Conservation (phyloP, 306 rosid species). For the Coriaria nepalensis region DNA sequence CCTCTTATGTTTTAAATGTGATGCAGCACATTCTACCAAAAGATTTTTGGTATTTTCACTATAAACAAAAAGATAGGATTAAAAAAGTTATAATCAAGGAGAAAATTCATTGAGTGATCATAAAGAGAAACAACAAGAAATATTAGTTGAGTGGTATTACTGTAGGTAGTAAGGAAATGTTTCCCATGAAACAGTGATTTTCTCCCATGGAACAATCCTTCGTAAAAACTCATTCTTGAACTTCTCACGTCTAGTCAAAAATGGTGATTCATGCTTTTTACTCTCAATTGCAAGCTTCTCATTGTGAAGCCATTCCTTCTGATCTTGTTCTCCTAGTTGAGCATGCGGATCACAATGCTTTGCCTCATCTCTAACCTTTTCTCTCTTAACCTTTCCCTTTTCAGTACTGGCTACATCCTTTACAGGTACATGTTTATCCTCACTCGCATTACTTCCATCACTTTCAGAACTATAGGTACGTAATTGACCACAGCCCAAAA, state of each 20-base stretch:
- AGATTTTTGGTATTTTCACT: slow-evolving; percentile 75
- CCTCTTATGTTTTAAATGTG: slow-evolving; percentile 61
- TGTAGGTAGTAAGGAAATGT: slow-evolving; percentile 73
- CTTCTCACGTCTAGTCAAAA: slow-evolving; percentile 59
- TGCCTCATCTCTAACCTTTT: slow-evolving; percentile 31
- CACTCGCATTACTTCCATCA: slow-evolving; percentile 78
- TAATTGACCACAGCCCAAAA: slow-evolving; percentile 31
- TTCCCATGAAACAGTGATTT: slow-evolving; percentile 79
- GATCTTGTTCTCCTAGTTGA: slow-evolving; percentile 71
- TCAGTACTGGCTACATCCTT: slow-evolving; percentile 36
- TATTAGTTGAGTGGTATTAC: slow-evolving; percentile 31
- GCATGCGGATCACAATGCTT: slow-evolving; percentile 48
- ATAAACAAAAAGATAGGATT: slow-evolving; percentile 11
- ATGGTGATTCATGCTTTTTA: slow-evolving; percentile 64
- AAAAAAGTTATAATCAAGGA: slow-evolving; percentile 4
- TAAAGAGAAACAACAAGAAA: slow-evolving; percentile 7
- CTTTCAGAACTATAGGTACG: slow-evolving; percentile 66
- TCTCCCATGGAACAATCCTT: slow-evolving; percentile 94
- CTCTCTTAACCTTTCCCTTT: slow-evolving; percentile 31
- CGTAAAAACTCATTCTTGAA: slow-evolving; percentile 66
- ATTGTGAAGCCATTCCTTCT: slow-evolving; percentile 73
- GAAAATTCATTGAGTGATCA: not conserved
- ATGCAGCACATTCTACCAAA: slow-evolving; percentile 74
- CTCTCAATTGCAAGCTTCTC: slow-evolving; percentile 57
- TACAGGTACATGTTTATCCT: slow-evolving; percentile 46